These are phyloP conservation scores for Bretschneidera sinensis DNA, from an alignment of 345 rosid species.

Conservation along the genomic window DNA sequence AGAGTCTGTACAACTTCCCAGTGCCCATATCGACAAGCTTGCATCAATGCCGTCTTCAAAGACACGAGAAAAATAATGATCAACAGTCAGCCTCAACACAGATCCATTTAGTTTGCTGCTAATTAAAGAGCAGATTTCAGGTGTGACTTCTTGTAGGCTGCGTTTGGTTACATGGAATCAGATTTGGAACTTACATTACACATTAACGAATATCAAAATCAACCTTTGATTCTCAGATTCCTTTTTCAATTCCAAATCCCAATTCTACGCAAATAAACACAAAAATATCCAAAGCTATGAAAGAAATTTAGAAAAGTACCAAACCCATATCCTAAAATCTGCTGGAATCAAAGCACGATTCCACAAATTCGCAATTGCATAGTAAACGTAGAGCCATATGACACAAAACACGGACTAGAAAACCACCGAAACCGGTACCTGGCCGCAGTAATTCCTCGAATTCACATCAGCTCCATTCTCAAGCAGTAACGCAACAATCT, in stretches of 20 bases:
- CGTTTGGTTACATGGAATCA: neutral
- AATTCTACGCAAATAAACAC: slow-evolving; percentile 8
- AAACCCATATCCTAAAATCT: slow-evolving; percentile 3
- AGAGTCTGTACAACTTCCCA: slow-evolving; percentile 99
- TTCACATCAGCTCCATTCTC: slow-evolving; percentile 98
- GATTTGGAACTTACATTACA: neutral
- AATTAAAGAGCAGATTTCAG: slow-evolving; percentile 7
- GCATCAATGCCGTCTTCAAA: slow-evolving; percentile 91
- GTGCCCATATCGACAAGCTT: slow-evolving; percentile 97
- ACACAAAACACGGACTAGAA: slow-evolving; percentile 5
- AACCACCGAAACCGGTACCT: slow-evolving; percentile 39
- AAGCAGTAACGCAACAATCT: slow-evolving; percentile 81
- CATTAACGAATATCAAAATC: neutral
- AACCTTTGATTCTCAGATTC: neutral
- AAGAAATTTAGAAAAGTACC: too few species aligned
- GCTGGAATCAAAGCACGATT: slow-evolving; percentile 11
- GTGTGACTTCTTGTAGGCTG: neutral
- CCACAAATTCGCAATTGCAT: neutral
- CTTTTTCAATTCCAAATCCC: slow-evolving; percentile 9
- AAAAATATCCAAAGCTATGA: too few species aligned
- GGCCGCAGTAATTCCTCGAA: slow-evolving; percentile 95
- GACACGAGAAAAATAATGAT: slow-evolving; percentile 10
- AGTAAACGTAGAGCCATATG: neutral
- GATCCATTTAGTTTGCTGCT: slow-evolving; percentile 4
- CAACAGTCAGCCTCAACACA: slow-evolving; percentile 4